Percentiles rank a stretch among this genome's conserved stretches.
These are phyloP conservation scores for Neobulgaria alba DNA, from an alignment of 2,329 filamentous ascomycete species.

Conservation along the genomic window DNA sequence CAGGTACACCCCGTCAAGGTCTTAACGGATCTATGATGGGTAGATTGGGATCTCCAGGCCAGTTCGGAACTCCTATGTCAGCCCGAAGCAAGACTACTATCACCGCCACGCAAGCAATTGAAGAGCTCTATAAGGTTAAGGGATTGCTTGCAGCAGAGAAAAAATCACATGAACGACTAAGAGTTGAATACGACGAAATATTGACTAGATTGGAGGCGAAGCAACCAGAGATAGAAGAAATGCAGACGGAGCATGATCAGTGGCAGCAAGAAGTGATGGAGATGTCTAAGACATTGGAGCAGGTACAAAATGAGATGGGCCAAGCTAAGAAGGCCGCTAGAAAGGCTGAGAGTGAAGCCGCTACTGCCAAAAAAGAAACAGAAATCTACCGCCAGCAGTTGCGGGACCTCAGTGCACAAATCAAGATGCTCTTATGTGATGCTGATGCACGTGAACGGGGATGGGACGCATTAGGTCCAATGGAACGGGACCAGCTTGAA, in stretches of 20 bases:
- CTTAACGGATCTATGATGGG: constrained; percentile 44
- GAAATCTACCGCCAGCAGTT: constrained; percentile 79
- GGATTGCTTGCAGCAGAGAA: constrained; percentile 65
- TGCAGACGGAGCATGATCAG: constrained; percentile 71
- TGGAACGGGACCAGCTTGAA: constrained; percentile 68
- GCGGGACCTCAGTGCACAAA: constrained; percentile 79
- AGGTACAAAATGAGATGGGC: constrained; percentile 74
- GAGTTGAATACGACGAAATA: constrained; percentile 74
- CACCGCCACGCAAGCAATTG: constrained; percentile 54
- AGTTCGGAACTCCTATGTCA: constrained; percentile 51
- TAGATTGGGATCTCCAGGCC: constrained; percentile 45
- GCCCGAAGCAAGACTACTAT: constrained; percentile 45
- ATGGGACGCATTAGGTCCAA: constrained; percentile 57
- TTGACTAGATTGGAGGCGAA: constrained; percentile 77
- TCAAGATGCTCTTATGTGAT: constrained; percentile 85
- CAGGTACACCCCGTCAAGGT: constrained; percentile 47
- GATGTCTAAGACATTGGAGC: constrained; percentile 77
- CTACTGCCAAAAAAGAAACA: constrained; percentile 55
- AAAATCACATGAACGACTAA: constrained; percentile 64
- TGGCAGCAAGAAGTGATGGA: constrained; percentile 74
- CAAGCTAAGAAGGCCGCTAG: constrained; percentile 67
- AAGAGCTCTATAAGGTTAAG: constrained; percentile 60
- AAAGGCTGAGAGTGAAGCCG: constrained; percentile 67
- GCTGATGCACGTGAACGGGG: constrained; percentile 76
- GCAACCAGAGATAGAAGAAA: constrained; percentile 79